Evolutionary conservation across 352 stramenopile genomes (phyloP).

Genomic region (Aphanomyces stellatus): DNA sequence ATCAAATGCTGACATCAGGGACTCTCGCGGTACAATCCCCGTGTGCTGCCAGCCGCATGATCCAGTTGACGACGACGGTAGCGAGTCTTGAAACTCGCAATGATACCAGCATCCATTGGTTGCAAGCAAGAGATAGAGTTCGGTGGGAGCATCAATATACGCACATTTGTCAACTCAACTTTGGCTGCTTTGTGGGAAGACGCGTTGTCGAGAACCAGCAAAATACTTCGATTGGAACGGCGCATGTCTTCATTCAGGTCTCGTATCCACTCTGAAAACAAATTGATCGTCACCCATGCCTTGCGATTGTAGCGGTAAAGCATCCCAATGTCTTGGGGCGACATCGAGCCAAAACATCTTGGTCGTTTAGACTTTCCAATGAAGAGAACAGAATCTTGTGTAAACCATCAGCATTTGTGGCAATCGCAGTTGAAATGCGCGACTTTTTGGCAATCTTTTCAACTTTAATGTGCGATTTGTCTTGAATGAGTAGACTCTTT

Average conservation of each 20-base stretch:
- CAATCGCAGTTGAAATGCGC: slow-evolving; percentile 24
- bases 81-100: not conserved
- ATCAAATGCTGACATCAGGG: too few relatives aligned
- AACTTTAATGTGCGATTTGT: not conserved
- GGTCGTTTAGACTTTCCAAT: slow-evolving; percentile 29
- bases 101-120: not conserved
- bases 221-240: slow-evolving; percentile 20
- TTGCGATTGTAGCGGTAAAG: slow-evolving; percentile 27
- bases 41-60: too few relatives aligned
- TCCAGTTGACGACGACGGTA: not conserved
- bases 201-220: slow-evolving; percentile 28
- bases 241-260: slow-evolving; percentile 24
- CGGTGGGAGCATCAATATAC: not conserved
- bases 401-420: slow-evolving; percentile 29
- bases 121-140: not conserved
- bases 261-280: slow-evolving; percentile 30
- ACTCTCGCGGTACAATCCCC: too few relatives aligned
- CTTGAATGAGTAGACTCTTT: not conserved
- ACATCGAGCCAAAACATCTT: slow-evolving; percentile 22
- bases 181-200: not conserved
- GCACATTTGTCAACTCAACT: not conserved
- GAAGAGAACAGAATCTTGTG: slow-evolving; percentile 29
- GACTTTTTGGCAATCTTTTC: not conserved
- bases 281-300: slow-evolving; percentile 27
- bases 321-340: slow-evolving; percentile 15